phyloP scores from a whole-genome alignment of 805 yeast genomes.

The Ogataea nonfermentans region DNA sequence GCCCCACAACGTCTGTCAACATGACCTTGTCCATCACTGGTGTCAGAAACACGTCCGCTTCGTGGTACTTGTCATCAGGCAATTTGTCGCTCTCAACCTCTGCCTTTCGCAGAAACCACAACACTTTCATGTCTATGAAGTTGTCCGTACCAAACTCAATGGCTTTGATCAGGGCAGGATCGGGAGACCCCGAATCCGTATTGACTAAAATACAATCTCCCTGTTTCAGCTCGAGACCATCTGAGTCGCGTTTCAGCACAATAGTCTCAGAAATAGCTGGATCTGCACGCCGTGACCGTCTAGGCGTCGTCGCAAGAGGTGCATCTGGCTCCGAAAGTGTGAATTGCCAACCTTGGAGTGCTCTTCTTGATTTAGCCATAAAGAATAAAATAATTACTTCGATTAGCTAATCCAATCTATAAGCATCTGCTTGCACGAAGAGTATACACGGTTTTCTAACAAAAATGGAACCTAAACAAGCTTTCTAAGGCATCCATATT shows the following conservation, averaged over 20 bases:
- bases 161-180: conserved; percentile 50
- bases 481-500: too few species aligned
- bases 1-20: conserved; percentile 41
- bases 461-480: too few species aligned
- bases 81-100: conserved; percentile 38
- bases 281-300: conserved; percentile 21
- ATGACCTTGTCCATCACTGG: conserved; percentile 46
- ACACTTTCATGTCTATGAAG: conserved; percentile 46
- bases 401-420: too few species aligned
- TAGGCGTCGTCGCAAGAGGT: conserved; percentile 4
- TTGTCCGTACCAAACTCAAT: conserved; percentile 49
- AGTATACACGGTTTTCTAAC: too few species aligned
- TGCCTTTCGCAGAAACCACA: conserved; percentile 43
- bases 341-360: conserved; percentile 39
- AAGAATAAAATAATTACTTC: not conserved
- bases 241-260: conserved; percentile 41
- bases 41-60: conserved; percentile 55
- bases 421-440: too few species aligned
- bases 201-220: conserved; percentile 52
- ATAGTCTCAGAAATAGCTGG: conserved; percentile 14
- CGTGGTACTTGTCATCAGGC: conserved; percentile 27
- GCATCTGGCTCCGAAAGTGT: conserved; percentile 13
- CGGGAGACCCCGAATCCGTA: conserved; percentile 34
- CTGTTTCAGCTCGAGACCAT: conserved; percentile 45
- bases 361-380: conserved; percentile 29